These are phyloP conservation scores for Plantago major DNA, from an alignment of 257 asterid species.

Conservation along the genomic window DNA sequence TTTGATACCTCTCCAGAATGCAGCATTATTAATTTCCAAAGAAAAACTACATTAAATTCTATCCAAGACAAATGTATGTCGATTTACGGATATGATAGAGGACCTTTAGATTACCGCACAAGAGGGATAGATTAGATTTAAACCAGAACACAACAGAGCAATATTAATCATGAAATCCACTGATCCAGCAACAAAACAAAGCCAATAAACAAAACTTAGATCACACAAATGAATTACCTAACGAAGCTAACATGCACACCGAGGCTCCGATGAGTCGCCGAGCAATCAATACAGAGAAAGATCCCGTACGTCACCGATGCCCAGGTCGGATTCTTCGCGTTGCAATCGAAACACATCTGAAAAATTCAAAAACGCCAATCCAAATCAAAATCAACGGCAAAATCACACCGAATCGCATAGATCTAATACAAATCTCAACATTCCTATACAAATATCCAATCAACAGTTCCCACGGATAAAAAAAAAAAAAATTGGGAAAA, in stretches of 20 bases:
- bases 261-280: constrained; percentile 88
- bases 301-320: constrained; percentile 97
- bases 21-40: too few relatives aligned
- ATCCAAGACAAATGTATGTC: too few relatives aligned
- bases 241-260: constrained; percentile 97
- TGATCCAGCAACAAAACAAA: constrained; percentile 13
- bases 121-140: too few relatives aligned
- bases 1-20: too few relatives aligned
- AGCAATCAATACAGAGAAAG: constrained; percentile 92
- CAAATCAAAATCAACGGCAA: not conserved
- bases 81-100: too few relatives aligned
- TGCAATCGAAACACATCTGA: constrained; percentile 98
- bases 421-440: constrained; percentile 72
- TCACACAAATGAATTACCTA: constrained; percentile 44
- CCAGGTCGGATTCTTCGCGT: constrained; percentile 96
- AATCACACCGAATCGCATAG: constrained; percentile 28
- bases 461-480: not conserved
- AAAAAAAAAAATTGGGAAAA: not conserved
- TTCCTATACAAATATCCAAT: constrained; percentile 13
- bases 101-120: too few relatives aligned
- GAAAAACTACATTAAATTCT: too few relatives aligned
- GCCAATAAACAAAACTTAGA: not conserved
- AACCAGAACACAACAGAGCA: too few relatives aligned
- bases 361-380: constrained; percentile 14
- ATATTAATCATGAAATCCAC: not conserved